Percentiles rank a stretch among this genome's conserved stretches.
Evolutionary conservation across 345 rosid genomes (phyloP).

Genomic region (Eucalyptus marginata): DNA sequence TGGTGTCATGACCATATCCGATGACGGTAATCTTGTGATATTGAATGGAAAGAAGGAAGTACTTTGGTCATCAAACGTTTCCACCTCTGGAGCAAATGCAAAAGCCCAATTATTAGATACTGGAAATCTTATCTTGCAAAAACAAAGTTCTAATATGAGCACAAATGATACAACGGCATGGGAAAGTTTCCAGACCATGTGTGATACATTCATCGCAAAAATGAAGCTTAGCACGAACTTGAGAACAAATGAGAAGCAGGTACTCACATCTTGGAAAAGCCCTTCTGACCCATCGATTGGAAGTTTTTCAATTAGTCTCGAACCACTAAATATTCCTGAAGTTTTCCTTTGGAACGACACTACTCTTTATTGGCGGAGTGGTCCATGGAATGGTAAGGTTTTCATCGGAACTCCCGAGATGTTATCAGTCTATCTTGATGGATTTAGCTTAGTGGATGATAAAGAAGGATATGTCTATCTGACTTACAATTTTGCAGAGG

Average conservation of each 20-base stretch:
- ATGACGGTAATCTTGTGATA: conserved; percentile 31
- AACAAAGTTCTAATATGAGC: background rate
- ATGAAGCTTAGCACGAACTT: too few relatives aligned
- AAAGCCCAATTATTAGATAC: conserved; percentile 24
- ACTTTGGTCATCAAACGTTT: conserved; percentile 45
- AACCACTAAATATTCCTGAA: too few relatives aligned
- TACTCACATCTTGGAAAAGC: too few relatives aligned
- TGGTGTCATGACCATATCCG: conserved; percentile 26
- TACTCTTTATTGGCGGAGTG: too few relatives aligned
- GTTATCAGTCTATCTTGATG: background rate
- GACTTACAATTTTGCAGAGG: background rate
- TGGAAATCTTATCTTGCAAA: conserved; percentile 35
- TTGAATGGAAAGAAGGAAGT: background rate
- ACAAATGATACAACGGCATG: conserved; percentile 2
- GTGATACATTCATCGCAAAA: too few relatives aligned
- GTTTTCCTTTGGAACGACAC: too few relatives aligned
- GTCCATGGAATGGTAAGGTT: background rate
- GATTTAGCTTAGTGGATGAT: background rate
- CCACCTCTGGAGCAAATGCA: background rate
- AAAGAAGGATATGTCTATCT: background rate
- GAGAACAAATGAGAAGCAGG: too few relatives aligned
- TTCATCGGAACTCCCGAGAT: background rate
- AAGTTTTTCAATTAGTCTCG: too few relatives aligned
- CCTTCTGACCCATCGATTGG: too few relatives aligned
- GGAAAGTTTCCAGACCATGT: background rate